Evolutionary conservation across 2,329 filamentous ascomycete species (phyloP), one percentile per base, ranked within the genome.

Genomic region (Coniochaeta ligniaria): DNA sequence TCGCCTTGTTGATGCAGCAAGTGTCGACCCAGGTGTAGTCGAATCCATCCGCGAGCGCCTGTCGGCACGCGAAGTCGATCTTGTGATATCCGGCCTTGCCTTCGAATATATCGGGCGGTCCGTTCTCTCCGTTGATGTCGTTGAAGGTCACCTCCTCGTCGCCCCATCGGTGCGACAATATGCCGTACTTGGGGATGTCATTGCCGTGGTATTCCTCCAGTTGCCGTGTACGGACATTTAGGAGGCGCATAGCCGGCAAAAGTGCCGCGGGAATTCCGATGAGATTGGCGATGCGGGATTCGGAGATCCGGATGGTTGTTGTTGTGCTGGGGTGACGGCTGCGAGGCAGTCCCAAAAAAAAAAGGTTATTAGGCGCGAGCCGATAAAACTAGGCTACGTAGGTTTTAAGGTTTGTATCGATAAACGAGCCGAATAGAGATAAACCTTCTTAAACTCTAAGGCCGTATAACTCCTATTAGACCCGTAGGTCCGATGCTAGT

Each of bases 91-190:
- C 54, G 4, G 6, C 20, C 20, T 52, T 52, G 12, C 47, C 47
- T 12, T 52, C 47, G 47, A 52, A 52, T 31, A 52, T n/a, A 3
- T 52, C 47, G 9, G 47, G 47, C 12, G 47, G 24, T 17, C 47
- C 47, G 47, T 52, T 52, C 47, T 52, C 47, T 6, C 47, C 47
- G 22, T 31, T 35, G 22, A 56, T 56, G 33, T 56, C 54, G 31
- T 56, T 38, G 54, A 56, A 56, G 17, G 33, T 38, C 31, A 56
- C 54, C n/a, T 56, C 54, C n/a, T 56, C 54, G 31, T 56, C 54
- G n/a, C 54, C 54, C 54, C 54, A 56, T 12, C 31, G 8, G 33
- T 56, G 54, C 9, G 54, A 56, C 5, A 56, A 31, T 20, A 56
- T 56, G 31, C 31, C 26, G 33, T 56, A 56, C 54, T 56, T 38